phyloP scores from a whole-genome alignment of 2,329 filamentous ascomycete species.

The Lasiodiplodia citricola region DNA sequence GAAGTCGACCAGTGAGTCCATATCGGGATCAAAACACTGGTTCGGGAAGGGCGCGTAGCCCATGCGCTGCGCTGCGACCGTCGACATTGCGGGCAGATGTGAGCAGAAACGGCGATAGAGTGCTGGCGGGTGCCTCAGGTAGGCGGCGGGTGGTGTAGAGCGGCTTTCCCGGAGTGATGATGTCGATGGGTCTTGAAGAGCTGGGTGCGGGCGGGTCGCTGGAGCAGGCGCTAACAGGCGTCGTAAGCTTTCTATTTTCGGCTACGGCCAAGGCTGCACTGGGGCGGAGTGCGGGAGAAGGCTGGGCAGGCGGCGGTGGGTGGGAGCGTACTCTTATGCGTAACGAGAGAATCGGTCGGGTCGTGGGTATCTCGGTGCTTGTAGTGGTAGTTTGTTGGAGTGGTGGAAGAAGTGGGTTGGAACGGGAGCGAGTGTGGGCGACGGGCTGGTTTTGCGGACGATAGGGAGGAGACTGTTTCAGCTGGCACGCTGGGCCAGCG shows the following conservation, averaged over 20 bases:
- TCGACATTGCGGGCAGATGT: conserved; percentile 24
- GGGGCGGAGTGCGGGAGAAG: conserved; percentile 16
- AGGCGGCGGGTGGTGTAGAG: background rate
- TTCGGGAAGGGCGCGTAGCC: conserved; percentile 38
- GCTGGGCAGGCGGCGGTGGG: conserved; percentile 12
- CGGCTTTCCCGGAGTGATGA: conserved; percentile 12
- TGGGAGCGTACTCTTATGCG: conserved; percentile 1
- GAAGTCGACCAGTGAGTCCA: conserved; percentile 57
- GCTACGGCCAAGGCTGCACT: conserved; percentile 12
- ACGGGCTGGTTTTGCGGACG: conserved; percentile 17
- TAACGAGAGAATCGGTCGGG: conserved; percentile 13
- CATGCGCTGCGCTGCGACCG: conserved; percentile 31
- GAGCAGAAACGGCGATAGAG: background rate
- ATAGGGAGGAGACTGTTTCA: conserved; percentile 19
- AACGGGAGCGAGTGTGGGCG: background rate
- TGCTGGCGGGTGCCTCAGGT: background rate
- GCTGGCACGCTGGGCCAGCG: background rate
- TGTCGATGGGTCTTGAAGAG: conserved; percentile 8
- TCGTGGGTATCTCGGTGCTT: background rate
- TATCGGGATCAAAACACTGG: conserved; percentile 48
- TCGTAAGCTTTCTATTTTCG: conserved; percentile 27
- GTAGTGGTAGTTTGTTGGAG: background rate
- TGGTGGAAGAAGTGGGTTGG: conserved; percentile 8
- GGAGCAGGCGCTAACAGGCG: conserved; percentile 21
- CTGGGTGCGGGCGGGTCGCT: conserved; percentile 9